phyloP scores from a whole-genome alignment of 2,329 filamentous ascomycete genomes.

The Parastagonospora avenae region DNA sequence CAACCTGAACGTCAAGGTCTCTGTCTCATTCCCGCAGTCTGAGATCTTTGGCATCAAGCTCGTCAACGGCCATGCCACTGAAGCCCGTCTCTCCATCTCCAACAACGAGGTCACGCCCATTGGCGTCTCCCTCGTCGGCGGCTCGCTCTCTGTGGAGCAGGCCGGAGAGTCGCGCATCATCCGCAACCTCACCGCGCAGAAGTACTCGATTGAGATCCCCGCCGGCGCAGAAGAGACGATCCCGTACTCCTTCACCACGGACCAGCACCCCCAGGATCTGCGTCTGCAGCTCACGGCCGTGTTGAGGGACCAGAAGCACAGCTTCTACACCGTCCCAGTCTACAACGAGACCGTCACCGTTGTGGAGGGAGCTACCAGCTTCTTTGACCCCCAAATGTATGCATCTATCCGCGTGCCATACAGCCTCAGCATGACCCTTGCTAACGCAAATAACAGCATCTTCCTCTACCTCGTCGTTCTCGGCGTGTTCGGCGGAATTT shows the following conservation, averaged over 20 bases:
- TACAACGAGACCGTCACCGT: conserved; percentile 84
- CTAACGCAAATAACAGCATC: conserved; percentile 64
- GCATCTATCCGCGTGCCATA: conserved; percentile 36
- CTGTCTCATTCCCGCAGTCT: conserved; percentile 65
- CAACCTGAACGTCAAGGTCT: conserved; percentile 60
- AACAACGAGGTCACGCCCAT: conserved; percentile 83
- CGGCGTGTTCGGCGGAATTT: conserved; percentile 75
- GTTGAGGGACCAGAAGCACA: conserved; percentile 68
- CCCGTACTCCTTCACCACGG: conserved; percentile 83
- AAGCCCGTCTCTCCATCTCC: conserved; percentile 78
- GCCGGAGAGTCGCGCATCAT: conserved; percentile 64
- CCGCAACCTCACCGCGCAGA: conserved; percentile 81
- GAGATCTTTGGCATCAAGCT: conserved; percentile 96
- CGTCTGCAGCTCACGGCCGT: conserved; percentile 77
- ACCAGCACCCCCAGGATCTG: conserved; percentile 92
- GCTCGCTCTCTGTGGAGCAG: conserved; percentile 69
- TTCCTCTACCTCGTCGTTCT: conserved; percentile 96
- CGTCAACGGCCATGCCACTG: conserved; percentile 86
- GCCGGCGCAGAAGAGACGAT: conserved; percentile 77
- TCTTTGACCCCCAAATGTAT: conserved; percentile 96
- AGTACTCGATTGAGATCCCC: conserved; percentile 75
- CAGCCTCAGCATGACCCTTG: not conserved
- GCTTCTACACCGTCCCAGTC: conserved; percentile 75
- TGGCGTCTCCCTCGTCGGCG: conserved; percentile 75
- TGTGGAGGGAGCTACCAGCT: conserved; percentile 87